phyloP scores from a whole-genome alignment of 768 basidiomycete genomes.

The Dioszegia crocea region DNA sequence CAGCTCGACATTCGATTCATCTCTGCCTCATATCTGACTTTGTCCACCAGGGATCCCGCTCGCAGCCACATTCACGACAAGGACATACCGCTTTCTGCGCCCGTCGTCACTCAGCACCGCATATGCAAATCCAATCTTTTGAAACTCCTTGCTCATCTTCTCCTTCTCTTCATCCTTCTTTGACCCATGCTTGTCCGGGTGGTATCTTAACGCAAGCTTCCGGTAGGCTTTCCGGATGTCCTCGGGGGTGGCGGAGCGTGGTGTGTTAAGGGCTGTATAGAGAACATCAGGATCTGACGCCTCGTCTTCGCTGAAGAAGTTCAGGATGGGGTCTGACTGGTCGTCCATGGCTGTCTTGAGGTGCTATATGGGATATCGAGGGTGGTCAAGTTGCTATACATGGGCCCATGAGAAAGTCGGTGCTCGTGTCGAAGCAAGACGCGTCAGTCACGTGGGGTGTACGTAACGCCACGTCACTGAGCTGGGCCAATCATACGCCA shows the following conservation, averaged over 20 bases:
- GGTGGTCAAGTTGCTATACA: too few species aligned
- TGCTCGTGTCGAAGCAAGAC: too few species aligned
- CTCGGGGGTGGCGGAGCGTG: conserved; percentile 58
- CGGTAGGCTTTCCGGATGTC: conserved; percentile 82
- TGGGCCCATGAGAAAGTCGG: too few species aligned
- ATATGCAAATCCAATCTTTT: conserved; percentile 85
- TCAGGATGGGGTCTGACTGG: conserved; percentile 32
- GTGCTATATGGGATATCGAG: too few species aligned
- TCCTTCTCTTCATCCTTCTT: conserved; percentile 60
- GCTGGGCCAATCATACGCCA: too few species aligned
- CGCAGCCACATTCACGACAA: too few species aligned
- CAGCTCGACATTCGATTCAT: neutral
- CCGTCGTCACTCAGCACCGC: conserved; percentile 71
- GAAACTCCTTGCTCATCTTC: conserved; percentile 72
- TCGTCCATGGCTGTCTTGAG: conserved; percentile 29
- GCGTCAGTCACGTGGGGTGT: too few species aligned
- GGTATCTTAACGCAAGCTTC: conserved; percentile 70
- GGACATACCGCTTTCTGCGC: conserved; percentile 8
- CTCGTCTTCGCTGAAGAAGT: conserved; percentile 38
- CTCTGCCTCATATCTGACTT: neutral
- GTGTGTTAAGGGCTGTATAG: conserved; percentile 66
- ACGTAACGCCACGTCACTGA: too few species aligned
- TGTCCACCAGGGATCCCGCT: too few species aligned
- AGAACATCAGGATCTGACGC: conserved; percentile 50
- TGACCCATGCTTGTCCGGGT: conserved; percentile 83